A percentile compares a stretch with the other conserved stretches of the same genome.
Evolutionary conservation across 1,284 basidiomycete species (phyloP).

Genomic region (Ceratobasidium sp.): DNA sequence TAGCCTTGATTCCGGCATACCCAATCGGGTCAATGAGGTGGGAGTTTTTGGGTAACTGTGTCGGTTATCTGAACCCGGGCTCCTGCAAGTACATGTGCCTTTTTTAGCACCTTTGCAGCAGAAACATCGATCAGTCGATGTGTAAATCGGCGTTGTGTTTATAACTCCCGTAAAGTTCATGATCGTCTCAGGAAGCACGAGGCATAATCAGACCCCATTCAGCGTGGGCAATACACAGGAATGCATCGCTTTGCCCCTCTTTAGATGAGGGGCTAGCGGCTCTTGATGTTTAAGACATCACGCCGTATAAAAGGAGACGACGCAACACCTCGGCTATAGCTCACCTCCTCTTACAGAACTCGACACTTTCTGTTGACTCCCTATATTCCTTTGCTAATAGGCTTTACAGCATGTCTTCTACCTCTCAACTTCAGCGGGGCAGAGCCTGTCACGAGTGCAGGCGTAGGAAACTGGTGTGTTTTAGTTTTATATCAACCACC

Average conservation of each 20-base stretch:
- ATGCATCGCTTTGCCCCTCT: constrained; percentile 18
- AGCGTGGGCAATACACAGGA: constrained; percentile 18
- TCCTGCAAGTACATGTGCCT: not conserved
- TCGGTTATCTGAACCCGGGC: not conserved
- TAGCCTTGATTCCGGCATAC: not conserved
- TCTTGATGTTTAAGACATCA: not conserved
- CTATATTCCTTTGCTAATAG: not conserved
- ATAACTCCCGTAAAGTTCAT: not conserved
- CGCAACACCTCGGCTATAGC: not conserved
- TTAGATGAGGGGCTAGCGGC: not conserved
- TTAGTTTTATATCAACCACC: not conserved
- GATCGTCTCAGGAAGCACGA: constrained; percentile 18
- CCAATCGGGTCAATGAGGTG: not conserved
- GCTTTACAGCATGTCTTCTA: not conserved
- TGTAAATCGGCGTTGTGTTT: constrained; percentile 3
- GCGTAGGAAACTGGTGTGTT: constrained; percentile 21
- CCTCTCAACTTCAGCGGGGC: constrained; percentile 13
- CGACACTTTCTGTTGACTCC: not conserved
- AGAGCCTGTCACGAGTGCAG: constrained; percentile 32
- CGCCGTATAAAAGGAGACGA: not conserved
- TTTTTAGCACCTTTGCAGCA: not conserved
- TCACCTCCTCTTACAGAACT: not conserved
- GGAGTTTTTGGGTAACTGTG: not conserved
- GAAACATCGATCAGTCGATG: not conserved
- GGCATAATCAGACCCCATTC: constrained; percentile 7